These are phyloP conservation scores for Aspergillus terreus DNA, from an alignment of 2,329 filamentous ascomycete species.

Conservation along the genomic window DNA sequence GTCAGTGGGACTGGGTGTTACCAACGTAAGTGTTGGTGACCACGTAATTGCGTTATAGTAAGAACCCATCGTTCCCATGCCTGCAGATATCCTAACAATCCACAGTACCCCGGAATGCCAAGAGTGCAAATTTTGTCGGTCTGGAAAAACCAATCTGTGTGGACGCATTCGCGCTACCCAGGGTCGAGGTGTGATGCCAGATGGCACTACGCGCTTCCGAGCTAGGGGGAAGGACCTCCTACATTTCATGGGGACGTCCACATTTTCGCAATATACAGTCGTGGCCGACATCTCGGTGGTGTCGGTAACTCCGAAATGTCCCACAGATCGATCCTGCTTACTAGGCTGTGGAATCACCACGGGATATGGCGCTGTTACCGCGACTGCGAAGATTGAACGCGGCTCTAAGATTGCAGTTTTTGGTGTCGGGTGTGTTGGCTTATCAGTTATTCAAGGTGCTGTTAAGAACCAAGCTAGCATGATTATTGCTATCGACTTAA, in stretches of 20 bases:
- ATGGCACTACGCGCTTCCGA: slow-evolving; percentile 90
- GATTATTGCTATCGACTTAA: slow-evolving; percentile 69
- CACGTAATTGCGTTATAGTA: slow-evolving; percentile 84
- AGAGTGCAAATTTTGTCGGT: slow-evolving; percentile 99
- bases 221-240: slow-evolving; percentile 91
- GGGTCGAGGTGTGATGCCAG: slow-evolving; percentile 93
- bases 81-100: slow-evolving; percentile 15
- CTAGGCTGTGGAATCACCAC: slow-evolving; percentile 98
- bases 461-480: slow-evolving; percentile 71
- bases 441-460: slow-evolving; percentile 91
- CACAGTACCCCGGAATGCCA: slow-evolving; percentile 86
- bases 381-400: slow-evolving; percentile 87
- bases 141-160: slow-evolving; percentile 98
- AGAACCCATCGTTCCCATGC: slow-evolving; percentile 24
- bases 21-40: slow-evolving; percentile 86
- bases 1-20: slow-evolving; percentile 89
- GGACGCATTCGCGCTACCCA: slow-evolving; percentile 98
- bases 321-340: slow-evolving; percentile 93
- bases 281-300: slow-evolving; percentile 98
- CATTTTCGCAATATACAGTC: slow-evolving; percentile 98
- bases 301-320: slow-evolving; percentile 81
- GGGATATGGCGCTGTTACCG: slow-evolving; percentile 90
- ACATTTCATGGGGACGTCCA: slow-evolving; percentile 99
- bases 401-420: slow-evolving; percentile 89
- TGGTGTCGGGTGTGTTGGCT: slow-evolving; percentile 90